Base-by-base conservation (phyloP, 1,284 basidiomycete species). In the Athelia sp. region DNA sequence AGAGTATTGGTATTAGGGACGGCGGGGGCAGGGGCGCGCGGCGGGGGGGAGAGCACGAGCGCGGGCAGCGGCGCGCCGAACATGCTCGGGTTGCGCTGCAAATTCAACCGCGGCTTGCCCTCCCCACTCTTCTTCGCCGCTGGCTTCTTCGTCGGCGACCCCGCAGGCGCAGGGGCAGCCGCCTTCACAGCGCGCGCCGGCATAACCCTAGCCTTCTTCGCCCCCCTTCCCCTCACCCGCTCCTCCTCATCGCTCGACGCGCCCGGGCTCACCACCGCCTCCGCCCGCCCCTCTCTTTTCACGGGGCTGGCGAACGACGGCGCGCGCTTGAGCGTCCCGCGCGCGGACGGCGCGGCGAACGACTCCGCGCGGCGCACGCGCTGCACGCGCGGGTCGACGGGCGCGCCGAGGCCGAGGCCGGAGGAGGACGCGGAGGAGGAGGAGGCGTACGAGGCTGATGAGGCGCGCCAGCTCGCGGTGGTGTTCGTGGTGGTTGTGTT, bases 161-260 rank as follows among this genome's bases (percentile, higher is more conserved):
- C n/a, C n/a, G 36, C 15, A 4, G 36, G 19, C n/a, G n/a, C n/a
- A n/a, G n/a, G n/a, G n/a, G n/a, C n/a, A 8, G 36, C 36, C 4
- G 36, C 4, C 2, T 66, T 58, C 11, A 64, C 59, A 35, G 70
- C 63, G 44, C 67, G 63, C 23, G 62, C 55, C 2, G 64, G 66
- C 62, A 72, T 74, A 34, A 72, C 76, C 51, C 79, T 76, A 47
- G 75, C 67, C 63, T 84, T 85, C 73, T 89, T 89, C 40, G 74
- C 79, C 43, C 72, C 71, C 55, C 72, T 73, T 48, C 70, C 73
- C 38, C 83, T 75, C 38, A 75, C 58, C 60, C 81, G 82, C 67
- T 90, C 86, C 61, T 90, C 87, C 55, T 90, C 87, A 56, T 90
- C 87, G 21, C 84, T 86, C 17, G 84, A 85, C 17, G 79, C 71